These are phyloP conservation scores for Plasmodium gallinaceum DNA, from an alignment of 169 alveolate species.

Conservation along the genomic window DNA sequence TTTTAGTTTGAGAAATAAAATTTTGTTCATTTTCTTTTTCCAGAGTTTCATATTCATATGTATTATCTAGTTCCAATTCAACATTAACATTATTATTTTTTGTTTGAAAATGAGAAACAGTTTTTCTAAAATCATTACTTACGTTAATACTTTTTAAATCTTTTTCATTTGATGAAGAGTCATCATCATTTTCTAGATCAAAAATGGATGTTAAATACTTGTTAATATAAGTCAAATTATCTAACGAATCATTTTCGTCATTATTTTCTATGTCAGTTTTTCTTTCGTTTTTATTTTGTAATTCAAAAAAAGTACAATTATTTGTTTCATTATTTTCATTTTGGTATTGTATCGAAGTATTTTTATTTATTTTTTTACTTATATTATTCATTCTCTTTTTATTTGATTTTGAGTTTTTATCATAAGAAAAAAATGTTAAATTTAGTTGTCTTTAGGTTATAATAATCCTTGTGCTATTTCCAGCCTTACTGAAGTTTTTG, in stretches of 20 bases:
- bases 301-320: not conserved
- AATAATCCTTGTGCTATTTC: no score
- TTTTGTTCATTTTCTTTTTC: slow-evolving; percentile 17
- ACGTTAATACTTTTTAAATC: not conserved
- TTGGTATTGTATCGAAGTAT: slow-evolving; percentile 1
- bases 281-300: slow-evolving; percentile 10
- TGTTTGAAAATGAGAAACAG: slow-evolving; percentile 18
- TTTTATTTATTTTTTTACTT: slow-evolving; percentile 11
- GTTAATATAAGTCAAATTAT: slow-evolving; percentile 41
- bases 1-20: not conserved
- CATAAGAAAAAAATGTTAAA: no score
- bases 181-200: slow-evolving; percentile 35
- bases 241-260: slow-evolving; percentile 11
- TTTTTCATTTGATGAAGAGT: slow-evolving; percentile 19
- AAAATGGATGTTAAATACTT: slow-evolving; percentile 55
- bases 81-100: slow-evolving; percentile 38
- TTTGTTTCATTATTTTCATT: not conserved
- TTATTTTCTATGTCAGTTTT: slow-evolving; percentile 13
- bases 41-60: slow-evolving; percentile 55
- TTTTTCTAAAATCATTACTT: slow-evolving; percentile 18
- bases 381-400: slow-evolving; percentile 42
- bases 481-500: no score
- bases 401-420: not conserved
- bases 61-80: slow-evolving; percentile 53
- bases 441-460: no score